phyloP scores from a whole-genome alignment of 495 filamentous ascomycete genomes.

The Friedmanniomyces endolithicus region DNA sequence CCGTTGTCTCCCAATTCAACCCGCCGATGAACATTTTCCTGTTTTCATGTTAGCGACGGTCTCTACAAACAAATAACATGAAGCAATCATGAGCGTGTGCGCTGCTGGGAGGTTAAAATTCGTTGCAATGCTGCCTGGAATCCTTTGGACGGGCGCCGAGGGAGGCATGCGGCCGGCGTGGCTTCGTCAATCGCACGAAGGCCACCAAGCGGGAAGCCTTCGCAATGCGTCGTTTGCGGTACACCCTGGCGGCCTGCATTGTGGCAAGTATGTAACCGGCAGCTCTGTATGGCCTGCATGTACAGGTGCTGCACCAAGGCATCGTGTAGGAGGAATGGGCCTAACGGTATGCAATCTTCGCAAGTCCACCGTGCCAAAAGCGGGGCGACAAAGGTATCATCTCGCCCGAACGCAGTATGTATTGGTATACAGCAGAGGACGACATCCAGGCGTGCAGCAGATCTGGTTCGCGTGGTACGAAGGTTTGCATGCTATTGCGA shows the following conservation, averaged over 20 bases:
- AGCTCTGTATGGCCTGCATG: neutral
- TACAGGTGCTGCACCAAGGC: neutral
- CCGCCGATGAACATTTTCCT: slow-evolving; percentile 99
- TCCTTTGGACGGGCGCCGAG: too few species aligned
- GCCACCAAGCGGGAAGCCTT: neutral
- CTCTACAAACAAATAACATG: neutral
- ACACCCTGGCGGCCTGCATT: neutral
- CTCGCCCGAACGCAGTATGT: neutral
- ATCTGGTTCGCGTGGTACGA: slow-evolving; percentile 1
- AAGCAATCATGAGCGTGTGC: slow-evolving; percentile 5
- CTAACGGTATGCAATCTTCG: neutral
- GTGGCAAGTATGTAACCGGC: neutral
- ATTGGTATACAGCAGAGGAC: slow-evolving; percentile 1
- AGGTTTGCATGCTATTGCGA: neutral
- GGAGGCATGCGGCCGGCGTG: neutral
- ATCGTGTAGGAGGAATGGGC: neutral
- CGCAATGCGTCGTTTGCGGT: neutral
- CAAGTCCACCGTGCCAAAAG: neutral
- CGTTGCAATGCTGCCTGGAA: neutral
- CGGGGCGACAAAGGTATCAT: neutral
- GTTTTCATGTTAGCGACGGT: slow-evolving; percentile 22
- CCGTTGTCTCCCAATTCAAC: slow-evolving; percentile 97
- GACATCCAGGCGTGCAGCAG: neutral
- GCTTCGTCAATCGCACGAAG: neutral
- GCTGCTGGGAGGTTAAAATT: neutral